Percentiles rank a stretch among this genome's conserved stretches.
Conservation (phyloP, 768 basidiomycete genomes). For the Kwoniella dendrophila region DNA sequence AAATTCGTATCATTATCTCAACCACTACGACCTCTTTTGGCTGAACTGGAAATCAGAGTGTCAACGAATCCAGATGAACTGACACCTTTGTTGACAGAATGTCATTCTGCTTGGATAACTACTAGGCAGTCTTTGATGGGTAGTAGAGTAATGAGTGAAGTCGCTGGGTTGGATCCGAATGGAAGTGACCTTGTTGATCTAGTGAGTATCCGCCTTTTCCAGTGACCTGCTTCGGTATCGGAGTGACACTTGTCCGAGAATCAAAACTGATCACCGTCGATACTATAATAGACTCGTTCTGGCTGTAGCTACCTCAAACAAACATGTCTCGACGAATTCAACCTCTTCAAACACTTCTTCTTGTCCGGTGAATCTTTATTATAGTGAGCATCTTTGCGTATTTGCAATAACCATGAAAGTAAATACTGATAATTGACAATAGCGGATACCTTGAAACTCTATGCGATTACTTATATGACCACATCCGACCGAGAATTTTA, state of each 20-base stretch:
- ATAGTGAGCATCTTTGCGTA: constrained; percentile 61
- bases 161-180: constrained; percentile 75
- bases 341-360: constrained; percentile 82
- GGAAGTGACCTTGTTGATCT: constrained; percentile 84
- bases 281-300: constrained; percentile 69
- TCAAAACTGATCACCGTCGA: no score
- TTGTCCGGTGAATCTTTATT: constrained; percentile 75
- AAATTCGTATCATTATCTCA: constrained; percentile 75
- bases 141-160: constrained; percentile 74
- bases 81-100: constrained; percentile 76
- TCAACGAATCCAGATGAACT: constrained; percentile 79
- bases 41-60: constrained; percentile 81
- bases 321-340: constrained; percentile 85
- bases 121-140: constrained; percentile 73
- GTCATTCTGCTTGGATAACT: constrained; percentile 79
- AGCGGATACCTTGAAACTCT: constrained; percentile 88
- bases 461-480: constrained; percentile 93
- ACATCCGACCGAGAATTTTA: constrained; percentile 89
- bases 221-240: not conserved
- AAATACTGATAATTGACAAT: not conserved
- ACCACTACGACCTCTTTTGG: constrained; percentile 74
- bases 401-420: not conserved
- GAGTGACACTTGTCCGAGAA: no score
- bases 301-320: constrained; percentile 93
- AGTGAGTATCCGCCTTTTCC: constrained; percentile 57